Base-by-base conservation (phyloP, 768 basidiomycete genomes). In the Collybia sp. region DNA sequence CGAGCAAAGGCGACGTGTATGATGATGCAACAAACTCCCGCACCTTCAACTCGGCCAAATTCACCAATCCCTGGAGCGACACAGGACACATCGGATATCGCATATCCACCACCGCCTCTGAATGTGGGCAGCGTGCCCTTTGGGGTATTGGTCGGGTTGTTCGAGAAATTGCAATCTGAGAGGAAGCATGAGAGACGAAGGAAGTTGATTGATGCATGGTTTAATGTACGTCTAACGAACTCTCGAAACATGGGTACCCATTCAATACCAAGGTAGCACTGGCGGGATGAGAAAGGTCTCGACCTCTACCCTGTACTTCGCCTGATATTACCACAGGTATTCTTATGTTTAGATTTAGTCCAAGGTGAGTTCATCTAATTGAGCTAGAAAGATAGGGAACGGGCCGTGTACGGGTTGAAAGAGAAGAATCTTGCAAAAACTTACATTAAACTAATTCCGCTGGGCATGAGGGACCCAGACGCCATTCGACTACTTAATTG, bases 381-480 rank as follows among this genome's bases (percentile, higher is more conserved):
- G 12, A 44, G 47, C 16, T 62, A 98, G 93, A 90, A 96, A 79
- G 96, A 98, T 61, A 78, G 86, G 30, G 92, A 97, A 51, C 82
- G 96, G 44, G 79, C 90, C 0, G 84, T 93, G 0, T 99, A 98
- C 63, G 90, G 93, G 12, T 65, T 96, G 53, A 99, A 99, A 62
- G 96, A 99, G 70, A 88, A 88, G 67, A 89, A 88, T 59, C 69
- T 99, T 2, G 94, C 93, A 4, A 97, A 93, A 64, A 82, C 81
- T 9, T 96, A 94, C 60, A 91, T 95, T 68, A 84, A 87, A 50
- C 76, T 94, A 2, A 87, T 98, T 31, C 90, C 89, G 1, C 72
- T 99, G 2, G 85, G 86, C 33, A 77, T 67, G 60, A 80, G 81
- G 58, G 87, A 91, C 45, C 83, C 82, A 6, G 91, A 94, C 57